Percentiles rank a stretch among this genome's conserved stretches.
Conservation (phyloP, 345 rosid species). For the Salix exigua region DNA sequence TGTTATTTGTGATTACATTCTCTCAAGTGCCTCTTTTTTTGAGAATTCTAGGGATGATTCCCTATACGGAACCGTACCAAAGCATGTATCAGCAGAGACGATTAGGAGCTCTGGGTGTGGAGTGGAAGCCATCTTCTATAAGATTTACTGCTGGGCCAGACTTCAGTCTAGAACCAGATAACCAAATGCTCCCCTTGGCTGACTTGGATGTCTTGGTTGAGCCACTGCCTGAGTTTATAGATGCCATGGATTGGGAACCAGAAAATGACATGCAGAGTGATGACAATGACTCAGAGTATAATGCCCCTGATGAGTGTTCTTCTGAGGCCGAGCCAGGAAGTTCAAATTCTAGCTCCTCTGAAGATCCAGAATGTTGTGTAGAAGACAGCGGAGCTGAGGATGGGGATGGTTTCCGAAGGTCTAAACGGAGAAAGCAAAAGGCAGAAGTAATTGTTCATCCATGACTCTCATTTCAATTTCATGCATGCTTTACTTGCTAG, state of each 20-base stretch:
- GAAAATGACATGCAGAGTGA: slow-evolving; percentile 68
- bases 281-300: slow-evolving; percentile 95
- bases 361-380: slow-evolving; percentile 53
- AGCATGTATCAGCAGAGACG: slow-evolving; percentile 91
- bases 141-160: slow-evolving; percentile 85
- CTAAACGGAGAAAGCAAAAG: slow-evolving; percentile 66
- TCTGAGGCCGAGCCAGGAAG: slow-evolving; percentile 71
- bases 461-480: not conserved
- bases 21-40: slow-evolving; percentile 16
- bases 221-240: slow-evolving; percentile 80
- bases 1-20: slow-evolving; percentile 16
- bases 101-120: slow-evolving; percentile 81
- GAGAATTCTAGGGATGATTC: slow-evolving; percentile 71
- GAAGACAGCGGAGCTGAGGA: slow-evolving; percentile 61
- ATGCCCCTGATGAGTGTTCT: slow-evolving; percentile 72
- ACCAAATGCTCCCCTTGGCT: slow-evolving; percentile 80
- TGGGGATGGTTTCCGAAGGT: slow-evolving; percentile 61
- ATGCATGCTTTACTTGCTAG: slow-evolving; percentile 8
- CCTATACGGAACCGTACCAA: slow-evolving; percentile 94
- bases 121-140: slow-evolving; percentile 79
- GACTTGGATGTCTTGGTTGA: slow-evolving; percentile 76
- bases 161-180: slow-evolving; percentile 75
- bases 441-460: slow-evolving; percentile 49
- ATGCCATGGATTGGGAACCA: slow-evolving; percentile 93
- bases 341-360: slow-evolving; percentile 56